Conservation (phyloP, 2,329 filamentous ascomycete species). For the Calycina herbarum region DNA sequence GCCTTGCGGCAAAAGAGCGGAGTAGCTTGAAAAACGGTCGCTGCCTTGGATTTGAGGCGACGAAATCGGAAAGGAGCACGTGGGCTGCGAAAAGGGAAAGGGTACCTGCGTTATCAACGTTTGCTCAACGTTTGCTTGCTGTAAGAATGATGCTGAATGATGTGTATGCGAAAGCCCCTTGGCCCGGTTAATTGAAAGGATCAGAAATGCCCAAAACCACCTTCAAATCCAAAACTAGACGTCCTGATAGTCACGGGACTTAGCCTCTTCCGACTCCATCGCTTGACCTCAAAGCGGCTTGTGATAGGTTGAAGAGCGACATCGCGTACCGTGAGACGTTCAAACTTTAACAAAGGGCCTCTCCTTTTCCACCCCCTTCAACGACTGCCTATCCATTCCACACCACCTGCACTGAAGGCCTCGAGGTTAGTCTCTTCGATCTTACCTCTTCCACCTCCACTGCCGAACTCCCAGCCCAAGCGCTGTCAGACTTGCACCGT, state of each 20-base stretch:
- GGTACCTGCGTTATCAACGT: no score
- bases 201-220: no score
- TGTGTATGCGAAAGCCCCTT: no score
- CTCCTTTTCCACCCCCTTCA: background rate
- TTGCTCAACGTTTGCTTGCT: no score
- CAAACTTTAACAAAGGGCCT: constrained; percentile 3
- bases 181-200: no score
- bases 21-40: background rate
- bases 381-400: background rate
- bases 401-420: background rate
- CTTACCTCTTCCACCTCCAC: background rate
- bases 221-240: background rate
- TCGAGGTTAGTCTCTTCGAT: background rate
- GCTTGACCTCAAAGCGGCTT: background rate
- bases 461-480: background rate
- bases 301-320: constrained; percentile 2
- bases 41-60: no score
- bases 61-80: no score
- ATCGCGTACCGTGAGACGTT: constrained; percentile 4
- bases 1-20: background rate
- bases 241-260: background rate
- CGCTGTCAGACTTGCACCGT: background rate
- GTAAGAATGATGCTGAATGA: no score
- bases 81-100: no score
- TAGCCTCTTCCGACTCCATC: constrained; percentile 3